Conservation (phyloP, 352 stramenopile genomes). For the Globisporangium okanoganense region DNA sequence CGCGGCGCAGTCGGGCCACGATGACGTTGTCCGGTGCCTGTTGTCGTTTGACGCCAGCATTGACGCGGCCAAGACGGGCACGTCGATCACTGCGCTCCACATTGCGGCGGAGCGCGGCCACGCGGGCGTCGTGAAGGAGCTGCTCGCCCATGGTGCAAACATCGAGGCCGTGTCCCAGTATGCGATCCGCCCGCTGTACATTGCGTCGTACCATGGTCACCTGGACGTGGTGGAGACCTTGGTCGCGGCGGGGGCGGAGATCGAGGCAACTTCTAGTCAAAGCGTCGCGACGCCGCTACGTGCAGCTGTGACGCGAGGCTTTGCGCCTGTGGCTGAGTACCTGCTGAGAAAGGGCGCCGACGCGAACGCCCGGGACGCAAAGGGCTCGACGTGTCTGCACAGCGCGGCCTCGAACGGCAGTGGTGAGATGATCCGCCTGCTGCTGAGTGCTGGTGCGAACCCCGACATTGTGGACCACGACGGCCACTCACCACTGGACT, state of each 20-base stretch:
- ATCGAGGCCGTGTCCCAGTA: conserved; percentile 43
- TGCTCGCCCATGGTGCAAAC: conserved; percentile 37
- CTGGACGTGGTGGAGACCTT: conserved; percentile 36
- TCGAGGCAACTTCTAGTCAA: conserved; percentile 35
- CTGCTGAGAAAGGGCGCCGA: conserved; percentile 38
- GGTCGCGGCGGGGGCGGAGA: conserved; percentile 32
- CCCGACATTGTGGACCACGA: conserved; percentile 33
- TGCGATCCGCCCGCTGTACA: conserved; percentile 38
- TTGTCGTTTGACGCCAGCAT: conserved; percentile 49
- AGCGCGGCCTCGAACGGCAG: conserved; percentile 42
- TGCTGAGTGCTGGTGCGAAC: conserved; percentile 31
- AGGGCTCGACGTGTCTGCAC: conserved; percentile 45
- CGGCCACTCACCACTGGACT: conserved; percentile 35
- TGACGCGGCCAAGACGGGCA: conserved; percentile 31
- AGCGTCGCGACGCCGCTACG: conserved; percentile 48
- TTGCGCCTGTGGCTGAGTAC: conserved; percentile 29
- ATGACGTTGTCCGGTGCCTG: conserved; percentile 47
- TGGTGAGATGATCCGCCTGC: conserved; percentile 32
- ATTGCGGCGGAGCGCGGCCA: conserved; percentile 53
- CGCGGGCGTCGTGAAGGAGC: conserved; percentile 29
- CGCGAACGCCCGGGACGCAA: conserved; percentile 36
- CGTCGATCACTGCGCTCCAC: conserved; percentile 47
- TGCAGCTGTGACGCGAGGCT: conserved; percentile 37
- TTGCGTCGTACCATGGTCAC: conserved; percentile 50
- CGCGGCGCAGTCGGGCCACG: conserved; percentile 42